Evolutionary conservation across 2,329 filamentous ascomycete species (phyloP).

Genomic region (Dryadomyces quercus-mongolicae): DNA sequence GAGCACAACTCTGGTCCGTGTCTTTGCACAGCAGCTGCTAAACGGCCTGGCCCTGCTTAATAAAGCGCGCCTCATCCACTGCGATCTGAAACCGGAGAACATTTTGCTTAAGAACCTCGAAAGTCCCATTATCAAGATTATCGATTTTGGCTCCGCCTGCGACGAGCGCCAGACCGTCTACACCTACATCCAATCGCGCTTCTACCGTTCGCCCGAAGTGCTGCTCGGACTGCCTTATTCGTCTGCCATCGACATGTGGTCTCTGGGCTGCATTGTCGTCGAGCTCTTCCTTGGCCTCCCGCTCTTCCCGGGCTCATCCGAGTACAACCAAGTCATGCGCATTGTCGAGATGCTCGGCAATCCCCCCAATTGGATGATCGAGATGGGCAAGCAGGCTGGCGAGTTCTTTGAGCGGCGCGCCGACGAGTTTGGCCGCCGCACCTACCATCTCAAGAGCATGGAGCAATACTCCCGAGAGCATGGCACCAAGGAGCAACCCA

Average conservation of each 20-base stretch:
- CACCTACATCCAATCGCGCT: slow-evolving; percentile 96
- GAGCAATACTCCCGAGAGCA: slow-evolving; percentile 96
- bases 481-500: slow-evolving; percentile 93
- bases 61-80: slow-evolving; percentile 94
- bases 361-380: slow-evolving; percentile 96
- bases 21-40: slow-evolving; percentile 92
- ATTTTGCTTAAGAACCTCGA: slow-evolving; percentile 96
- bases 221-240: slow-evolving; percentile 93
- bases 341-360: slow-evolving; percentile 98
- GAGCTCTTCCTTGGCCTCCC: slow-evolving; percentile 92
- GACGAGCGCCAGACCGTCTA: slow-evolving; percentile 98
- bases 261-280: slow-evolving; percentile 92
- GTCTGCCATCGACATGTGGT: slow-evolving; percentile 99
- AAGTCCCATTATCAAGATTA: slow-evolving; percentile 99
- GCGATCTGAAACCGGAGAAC: slow-evolving; percentile 96
- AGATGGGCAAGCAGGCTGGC: slow-evolving; percentile 94
- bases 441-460: slow-evolving; percentile 90
- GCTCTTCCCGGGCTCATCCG: slow-evolving; percentile 90
- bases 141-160: slow-evolving; percentile 97
- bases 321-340: slow-evolving; percentile 95
- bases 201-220: slow-evolving; percentile 95
- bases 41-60: slow-evolving; percentile 87
- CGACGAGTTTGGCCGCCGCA: slow-evolving; percentile 86
- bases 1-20: slow-evolving; percentile 90
- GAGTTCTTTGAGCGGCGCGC: slow-evolving; percentile 91